A percentile compares a stretch with the other conserved stretches of the same genome.
phyloP scores from a whole-genome alignment of 176 grass and related monocot genomes.

The Avena eriantha region DNA sequence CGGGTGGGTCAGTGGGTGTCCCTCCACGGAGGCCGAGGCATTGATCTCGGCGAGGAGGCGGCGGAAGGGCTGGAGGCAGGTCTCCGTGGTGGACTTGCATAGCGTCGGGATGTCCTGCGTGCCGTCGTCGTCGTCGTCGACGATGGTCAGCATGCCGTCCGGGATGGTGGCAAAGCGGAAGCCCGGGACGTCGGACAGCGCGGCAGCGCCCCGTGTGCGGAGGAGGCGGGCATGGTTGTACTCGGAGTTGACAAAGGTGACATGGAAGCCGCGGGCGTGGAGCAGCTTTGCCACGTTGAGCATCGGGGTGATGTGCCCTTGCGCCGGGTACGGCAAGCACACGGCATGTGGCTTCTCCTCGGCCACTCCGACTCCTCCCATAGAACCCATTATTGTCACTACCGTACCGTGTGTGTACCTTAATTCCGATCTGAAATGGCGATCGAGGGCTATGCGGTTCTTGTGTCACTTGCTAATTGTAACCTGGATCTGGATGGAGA shows the following conservation, averaged over 20 bases:
- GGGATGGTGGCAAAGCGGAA: background rate
- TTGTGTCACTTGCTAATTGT: background rate
- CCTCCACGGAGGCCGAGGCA: background rate
- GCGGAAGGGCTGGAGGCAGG: constrained; percentile 61
- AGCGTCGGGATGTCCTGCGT: constrained; percentile 71
- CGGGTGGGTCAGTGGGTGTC: background rate
- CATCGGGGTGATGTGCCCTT: background rate
- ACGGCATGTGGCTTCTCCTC: background rate
- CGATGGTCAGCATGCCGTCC: background rate
- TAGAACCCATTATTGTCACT: background rate
- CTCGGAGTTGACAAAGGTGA: background rate
- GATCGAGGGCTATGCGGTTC: background rate
- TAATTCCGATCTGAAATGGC: background rate
- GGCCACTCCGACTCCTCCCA: background rate
- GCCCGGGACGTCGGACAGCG: background rate
- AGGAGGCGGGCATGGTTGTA: background rate
- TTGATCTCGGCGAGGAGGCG: constrained; percentile 61
- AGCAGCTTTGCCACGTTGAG: background rate
- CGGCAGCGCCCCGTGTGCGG: background rate
- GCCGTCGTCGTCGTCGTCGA: constrained; percentile 49
- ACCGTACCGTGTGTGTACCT: too few relatives aligned
- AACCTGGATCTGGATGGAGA: background rate
- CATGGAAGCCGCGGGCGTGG: background rate
- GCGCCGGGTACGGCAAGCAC: background rate
- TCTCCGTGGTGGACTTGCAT: constrained; percentile 57